phyloP scores from a whole-genome alignment of 139 green algal genomes.

The Coccomyxa sp. region DNA sequence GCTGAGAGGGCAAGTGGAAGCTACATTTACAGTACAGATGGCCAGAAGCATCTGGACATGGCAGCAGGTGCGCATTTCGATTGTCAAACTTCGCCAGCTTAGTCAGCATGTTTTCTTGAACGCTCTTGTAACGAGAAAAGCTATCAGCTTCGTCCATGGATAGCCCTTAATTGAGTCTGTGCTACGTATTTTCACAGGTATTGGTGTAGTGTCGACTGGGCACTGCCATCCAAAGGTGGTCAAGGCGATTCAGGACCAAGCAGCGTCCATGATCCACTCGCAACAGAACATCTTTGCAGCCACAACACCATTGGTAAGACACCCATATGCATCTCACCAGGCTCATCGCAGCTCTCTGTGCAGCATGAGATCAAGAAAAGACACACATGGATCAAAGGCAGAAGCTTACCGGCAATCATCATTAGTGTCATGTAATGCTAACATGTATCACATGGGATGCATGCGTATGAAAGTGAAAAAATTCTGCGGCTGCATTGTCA shows the following conservation, averaged over 20 bases:
- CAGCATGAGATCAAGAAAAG: not conserved
- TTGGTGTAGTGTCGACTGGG: slow-evolving; percentile 71
- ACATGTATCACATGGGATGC: too few relatives aligned
- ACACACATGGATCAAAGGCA: not conserved
- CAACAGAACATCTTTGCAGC: slow-evolving; percentile 77
- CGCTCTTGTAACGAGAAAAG: not conserved
- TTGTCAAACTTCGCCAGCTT: not conserved
- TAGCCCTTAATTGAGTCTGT: not conserved
- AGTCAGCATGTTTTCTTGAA: not conserved
- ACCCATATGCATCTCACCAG: not conserved
- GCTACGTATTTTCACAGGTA: slow-evolving; percentile 36
- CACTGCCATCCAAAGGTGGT: slow-evolving; percentile 80
- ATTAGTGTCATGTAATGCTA: too few relatives aligned
- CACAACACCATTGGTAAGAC: slow-evolving; percentile 15
- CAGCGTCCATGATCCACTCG: slow-evolving; percentile 60
- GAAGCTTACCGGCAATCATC: too few relatives aligned
- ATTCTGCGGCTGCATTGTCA: too few relatives aligned
- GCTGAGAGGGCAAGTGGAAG: slow-evolving; percentile 47
- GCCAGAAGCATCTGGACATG: slow-evolving; percentile 68
- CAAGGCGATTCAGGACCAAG: slow-evolving; percentile 71
- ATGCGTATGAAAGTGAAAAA: too few relatives aligned
- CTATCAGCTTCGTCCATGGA: not conserved
- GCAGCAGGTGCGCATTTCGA: slow-evolving; percentile 28
- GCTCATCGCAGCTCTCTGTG: not conserved
- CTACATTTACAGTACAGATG: slow-evolving; percentile 61